Percentiles rank a stretch among this genome's conserved stretches.
Evolutionary conservation across 345 rosid species (phyloP).

Genomic region (Erysimum cheiranthoides): DNA sequence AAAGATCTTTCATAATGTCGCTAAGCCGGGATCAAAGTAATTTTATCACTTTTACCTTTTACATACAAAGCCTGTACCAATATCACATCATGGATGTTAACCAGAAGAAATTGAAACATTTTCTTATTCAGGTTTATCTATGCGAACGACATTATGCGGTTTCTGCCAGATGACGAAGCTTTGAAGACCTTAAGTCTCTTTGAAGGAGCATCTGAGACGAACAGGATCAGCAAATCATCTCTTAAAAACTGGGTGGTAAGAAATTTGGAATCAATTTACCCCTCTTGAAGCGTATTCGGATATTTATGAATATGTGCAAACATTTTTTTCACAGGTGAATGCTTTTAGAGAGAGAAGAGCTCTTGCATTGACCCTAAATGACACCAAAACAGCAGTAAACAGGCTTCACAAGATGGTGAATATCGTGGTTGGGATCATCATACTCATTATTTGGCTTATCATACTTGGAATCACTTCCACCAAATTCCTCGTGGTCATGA

Average conservation of each 20-base stretch:
- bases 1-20: slow-evolving; percentile 61
- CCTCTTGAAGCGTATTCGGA: neutral
- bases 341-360: slow-evolving; percentile 79
- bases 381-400: slow-evolving; percentile 79
- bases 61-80: neutral
- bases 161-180: slow-evolving; percentile 75
- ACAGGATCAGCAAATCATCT: slow-evolving; percentile 62
- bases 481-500: slow-evolving; percentile 63
- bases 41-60: neutral
- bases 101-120: neutral
- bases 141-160: slow-evolving; percentile 71
- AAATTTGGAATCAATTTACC: neutral
- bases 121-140: slow-evolving; percentile 60
- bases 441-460: slow-evolving; percentile 59
- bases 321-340: slow-evolving; percentile 52
- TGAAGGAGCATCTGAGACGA: slow-evolving; percentile 68
- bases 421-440: slow-evolving; percentile 58
- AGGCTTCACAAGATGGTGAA: slow-evolving; percentile 82
- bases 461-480: slow-evolving; percentile 68
- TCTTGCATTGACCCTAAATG: slow-evolving; percentile 72
- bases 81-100: neutral
- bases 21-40: slow-evolving; percentile 55
- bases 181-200: slow-evolving; percentile 66
- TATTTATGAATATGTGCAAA: neutral
- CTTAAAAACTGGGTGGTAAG: slow-evolving; percentile 89